A percentile compares a stretch with the other conserved stretches of the same genome.
Conservation (phyloP, 2,329 filamentous ascomycete genomes). For the Alternaria incomplexa region DNA sequence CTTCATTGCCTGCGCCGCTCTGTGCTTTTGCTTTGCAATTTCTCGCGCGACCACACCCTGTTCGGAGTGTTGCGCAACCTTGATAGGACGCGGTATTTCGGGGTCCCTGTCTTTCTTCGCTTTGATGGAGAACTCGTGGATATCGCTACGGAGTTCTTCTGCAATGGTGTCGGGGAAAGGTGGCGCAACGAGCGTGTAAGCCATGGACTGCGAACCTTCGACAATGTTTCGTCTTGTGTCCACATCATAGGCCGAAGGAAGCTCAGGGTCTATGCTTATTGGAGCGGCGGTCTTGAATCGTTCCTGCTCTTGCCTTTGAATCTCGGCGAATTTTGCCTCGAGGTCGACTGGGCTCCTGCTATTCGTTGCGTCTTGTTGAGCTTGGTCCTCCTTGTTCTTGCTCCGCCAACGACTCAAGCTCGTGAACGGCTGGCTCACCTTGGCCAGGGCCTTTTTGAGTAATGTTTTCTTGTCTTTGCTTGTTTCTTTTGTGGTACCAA, state of each 20-base stretch:
- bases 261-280: slow-evolving; percentile 15
- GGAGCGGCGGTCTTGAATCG: slow-evolving; percentile 14
- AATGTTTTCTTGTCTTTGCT: slow-evolving; percentile 16
- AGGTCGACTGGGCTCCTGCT: slow-evolving; percentile 2
- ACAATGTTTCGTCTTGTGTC: slow-evolving; percentile 81
- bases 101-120: slow-evolving; percentile 49
- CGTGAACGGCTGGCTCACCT: slow-evolving; percentile 26
- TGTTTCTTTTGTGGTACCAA: slow-evolving; percentile 6
- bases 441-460: slow-evolving; percentile 19
- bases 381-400: slow-evolving; percentile 7
- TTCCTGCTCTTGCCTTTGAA: slow-evolving; percentile 17
- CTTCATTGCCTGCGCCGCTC: slow-evolving; percentile 37
- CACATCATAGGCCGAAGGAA: slow-evolving; percentile 44
- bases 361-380: neutral
- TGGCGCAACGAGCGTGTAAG: slow-evolving; percentile 75
- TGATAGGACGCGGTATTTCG: slow-evolving; percentile 27
- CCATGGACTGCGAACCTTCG: slow-evolving; percentile 63
- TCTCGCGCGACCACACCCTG: slow-evolving; percentile 28
- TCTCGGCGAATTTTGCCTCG: slow-evolving; percentile 6
- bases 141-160: slow-evolving; percentile 80
- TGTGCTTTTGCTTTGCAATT: slow-evolving; percentile 29
- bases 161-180: slow-evolving; percentile 82
- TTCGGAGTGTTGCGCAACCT: slow-evolving; percentile 8
- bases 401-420: slow-evolving; percentile 23
- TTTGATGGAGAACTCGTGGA: slow-evolving; percentile 70